Conservation (phyloP, 345 rosid genomes). For the Bruguiera sexangula region DNA sequence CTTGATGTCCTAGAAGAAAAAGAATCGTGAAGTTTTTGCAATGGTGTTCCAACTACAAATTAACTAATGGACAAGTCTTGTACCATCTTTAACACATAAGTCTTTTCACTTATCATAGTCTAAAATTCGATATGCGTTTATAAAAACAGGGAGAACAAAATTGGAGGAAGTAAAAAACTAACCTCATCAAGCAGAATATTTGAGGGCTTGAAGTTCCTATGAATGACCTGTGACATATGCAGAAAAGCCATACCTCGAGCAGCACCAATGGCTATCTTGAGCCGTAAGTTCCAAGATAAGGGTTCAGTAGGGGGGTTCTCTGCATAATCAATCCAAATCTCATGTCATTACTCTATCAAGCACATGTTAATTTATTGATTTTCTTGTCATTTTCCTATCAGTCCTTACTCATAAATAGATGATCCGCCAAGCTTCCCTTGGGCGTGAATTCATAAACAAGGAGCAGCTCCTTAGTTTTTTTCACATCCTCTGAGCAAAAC, state of each 20-base stretch:
- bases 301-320: conserved; percentile 51
- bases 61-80: conserved; percentile 13
- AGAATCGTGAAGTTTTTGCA: too few relatives aligned
- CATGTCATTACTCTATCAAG: background rate
- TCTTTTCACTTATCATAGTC: too few relatives aligned
- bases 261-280: conserved; percentile 71
- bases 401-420: conserved; percentile 70
- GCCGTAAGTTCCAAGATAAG: conserved; percentile 73
- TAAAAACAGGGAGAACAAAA: too few relatives aligned
- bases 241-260: conserved; percentile 72
- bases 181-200: conserved; percentile 77
- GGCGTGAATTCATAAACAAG: conserved; percentile 80
- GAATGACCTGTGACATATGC: conserved; percentile 69
- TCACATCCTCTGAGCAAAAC: conserved; percentile 60
- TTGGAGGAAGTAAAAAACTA: conserved; percentile 19
- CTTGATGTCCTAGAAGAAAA: too few relatives aligned
- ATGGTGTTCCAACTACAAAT: too few relatives aligned
- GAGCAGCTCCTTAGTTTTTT: conserved; percentile 41
- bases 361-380: background rate
- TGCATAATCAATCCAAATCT: conserved; percentile 19
- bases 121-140: too few relatives aligned
- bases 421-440: conserved; percentile 73
- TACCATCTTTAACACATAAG: too few relatives aligned
- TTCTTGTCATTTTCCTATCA: conserved; percentile 1
- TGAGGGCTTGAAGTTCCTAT: conserved; percentile 75